A percentile compares a stretch with the other conserved stretches of the same genome.
Evolutionary conservation across 306 rosid genomes (phyloP).

Genomic region (Rosa lucieae): DNA sequence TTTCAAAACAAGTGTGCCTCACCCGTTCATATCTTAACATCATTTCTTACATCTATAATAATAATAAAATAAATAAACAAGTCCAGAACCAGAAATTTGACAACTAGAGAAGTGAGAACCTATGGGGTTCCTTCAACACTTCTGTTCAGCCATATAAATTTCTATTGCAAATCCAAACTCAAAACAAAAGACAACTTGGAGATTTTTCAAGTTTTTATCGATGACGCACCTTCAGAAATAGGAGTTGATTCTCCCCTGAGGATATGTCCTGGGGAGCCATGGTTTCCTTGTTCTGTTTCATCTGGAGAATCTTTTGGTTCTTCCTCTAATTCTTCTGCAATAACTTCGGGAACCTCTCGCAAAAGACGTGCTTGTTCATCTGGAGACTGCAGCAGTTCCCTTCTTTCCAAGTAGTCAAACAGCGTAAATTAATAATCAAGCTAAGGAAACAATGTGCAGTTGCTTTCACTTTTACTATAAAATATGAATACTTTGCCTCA

Average conservation of each 20-base stretch:
- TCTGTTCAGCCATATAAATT: not conserved
- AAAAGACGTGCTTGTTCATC: constrained; percentile 67
- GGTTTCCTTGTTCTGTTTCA: constrained; percentile 28
- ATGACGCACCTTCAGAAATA: constrained; percentile 50
- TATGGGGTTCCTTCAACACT: not conserved
- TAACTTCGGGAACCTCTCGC: constrained; percentile 61
- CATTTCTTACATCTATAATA: not conserved
- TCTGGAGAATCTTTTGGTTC: constrained; percentile 38
- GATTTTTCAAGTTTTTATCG: not conserved
- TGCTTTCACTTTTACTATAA: not conserved
- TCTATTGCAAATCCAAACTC: not conserved
- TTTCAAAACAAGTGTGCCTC: not conserved
- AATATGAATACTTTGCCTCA: not conserved
- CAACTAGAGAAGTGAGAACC: not conserved
- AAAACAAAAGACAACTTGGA: not conserved
- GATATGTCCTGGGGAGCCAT: constrained; percentile 43
- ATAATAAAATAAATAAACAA: not conserved
- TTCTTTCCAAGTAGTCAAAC: constrained; percentile 61
- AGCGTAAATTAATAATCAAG: constrained; percentile 44
- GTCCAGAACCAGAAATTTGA: not conserved
- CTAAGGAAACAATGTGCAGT: constrained; percentile 48
- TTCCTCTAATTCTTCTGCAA: constrained; percentile 56
- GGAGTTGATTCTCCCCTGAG: constrained; percentile 40
- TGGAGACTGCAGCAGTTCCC: constrained; percentile 59
- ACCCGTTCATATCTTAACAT: not conserved